Evolutionary conservation across 2,329 filamentous ascomycete genomes (phyloP).

Genomic region (Neoscytalidium dimidiatum): DNA sequence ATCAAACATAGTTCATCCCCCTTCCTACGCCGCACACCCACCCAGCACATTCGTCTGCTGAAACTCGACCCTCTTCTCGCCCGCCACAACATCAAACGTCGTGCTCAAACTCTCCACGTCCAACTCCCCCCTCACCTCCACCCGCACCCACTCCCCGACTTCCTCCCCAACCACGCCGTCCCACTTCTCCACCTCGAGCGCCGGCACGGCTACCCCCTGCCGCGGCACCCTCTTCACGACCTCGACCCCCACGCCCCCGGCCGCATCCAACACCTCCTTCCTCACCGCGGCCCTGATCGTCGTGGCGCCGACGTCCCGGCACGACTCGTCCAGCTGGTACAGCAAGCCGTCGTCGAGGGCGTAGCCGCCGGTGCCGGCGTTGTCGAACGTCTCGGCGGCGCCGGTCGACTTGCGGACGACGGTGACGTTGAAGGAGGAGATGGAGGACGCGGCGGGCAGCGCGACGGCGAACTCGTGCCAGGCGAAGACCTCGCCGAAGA

Average conservation of each 20-base stretch:
- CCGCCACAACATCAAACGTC: conserved; percentile 11
- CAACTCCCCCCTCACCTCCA: background rate
- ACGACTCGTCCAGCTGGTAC: background rate
- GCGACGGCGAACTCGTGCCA: conserved; percentile 11
- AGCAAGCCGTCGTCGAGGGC: background rate
- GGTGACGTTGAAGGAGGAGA: background rate
- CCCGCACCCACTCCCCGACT: background rate
- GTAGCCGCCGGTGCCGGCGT: background rate
- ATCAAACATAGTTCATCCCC: too few species aligned
- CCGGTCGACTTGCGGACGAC: background rate
- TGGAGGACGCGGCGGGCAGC: background rate
- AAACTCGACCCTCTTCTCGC: conserved; percentile 1
- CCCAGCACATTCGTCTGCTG: background rate
- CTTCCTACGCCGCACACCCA: background rate
- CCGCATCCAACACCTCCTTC: background rate
- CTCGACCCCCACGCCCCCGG: background rate
- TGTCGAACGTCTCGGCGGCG: background rate
- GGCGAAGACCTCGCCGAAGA: conserved; percentile 9
- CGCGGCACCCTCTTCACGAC: background rate
- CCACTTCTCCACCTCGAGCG: background rate
- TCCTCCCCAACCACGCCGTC: background rate
- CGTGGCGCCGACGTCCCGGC: background rate
- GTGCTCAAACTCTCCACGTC: background rate
- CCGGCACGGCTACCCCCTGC: background rate
- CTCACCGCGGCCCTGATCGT: background rate